Evolutionary conservation across 106 monocot genomes (phyloP), one percentile per base, ranked within the genome.

Genomic region (Agapanthus africanus): DNA sequence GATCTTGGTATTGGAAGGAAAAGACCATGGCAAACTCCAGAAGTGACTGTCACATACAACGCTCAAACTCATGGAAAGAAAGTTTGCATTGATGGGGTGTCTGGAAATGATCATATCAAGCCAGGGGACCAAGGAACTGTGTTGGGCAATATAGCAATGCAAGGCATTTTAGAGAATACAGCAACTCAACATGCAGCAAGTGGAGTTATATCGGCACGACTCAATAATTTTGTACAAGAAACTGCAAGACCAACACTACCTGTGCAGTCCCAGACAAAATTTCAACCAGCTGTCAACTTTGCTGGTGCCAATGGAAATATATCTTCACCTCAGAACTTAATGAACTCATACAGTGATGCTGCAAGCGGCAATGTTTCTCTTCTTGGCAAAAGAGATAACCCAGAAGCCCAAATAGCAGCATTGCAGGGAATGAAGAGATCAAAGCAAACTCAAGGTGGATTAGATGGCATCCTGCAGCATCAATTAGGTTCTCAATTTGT

Each of bases 11-110:
- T 87, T 77, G 68, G 70, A 73, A 88, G 82, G 66, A 91, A 80
- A 73, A 81, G 95, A 74, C 35, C 74, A 34, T 70, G 59, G 13
- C 69, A 79, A 72, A 62, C 42, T 62, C 78, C 80, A 65, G 89
- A 89, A 82, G 69, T 82, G 63, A 70, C 65, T 22, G 67, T 78
- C 22, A 72, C 87, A 40, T n/a, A n/a, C 40, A 84, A 77, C 73
- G 80, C 74, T 73, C 85, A 83, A 91, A 59, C 72, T 64, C 73
- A 76, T 79, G 86, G 86, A 37, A 97, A 95, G 56, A 88, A 89
- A 72, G 57, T 89, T 37, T 97, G 85, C 77, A 82, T 84, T 35
- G 84, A 87, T 25, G 79, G 70, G 68, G 47, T 65, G n/a, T 46
- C 76, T 60, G 79, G 80, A 22, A 76, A 69, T 83, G 63, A 44